Percentiles rank a stretch among this genome's conserved stretches.
These are phyloP conservation scores for Candida sp. DNA, from an alignment of 1,139 yeast genomes.

Conservation along the genomic window DNA sequence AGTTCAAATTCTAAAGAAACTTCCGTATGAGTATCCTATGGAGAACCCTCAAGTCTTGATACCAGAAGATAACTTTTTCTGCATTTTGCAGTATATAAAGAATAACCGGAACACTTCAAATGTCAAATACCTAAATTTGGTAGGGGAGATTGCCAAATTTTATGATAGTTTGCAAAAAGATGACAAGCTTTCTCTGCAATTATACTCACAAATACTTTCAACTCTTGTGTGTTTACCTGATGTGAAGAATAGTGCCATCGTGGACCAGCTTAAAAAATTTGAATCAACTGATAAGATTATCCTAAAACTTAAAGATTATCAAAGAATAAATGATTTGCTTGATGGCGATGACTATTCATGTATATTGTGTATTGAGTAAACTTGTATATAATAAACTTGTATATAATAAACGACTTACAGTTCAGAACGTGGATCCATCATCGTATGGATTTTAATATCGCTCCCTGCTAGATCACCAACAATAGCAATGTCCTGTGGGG, in stretches of 20 bases:
- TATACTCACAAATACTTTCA: constrained; percentile 6
- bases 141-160: constrained; percentile 8
- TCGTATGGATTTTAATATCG: constrained; percentile 69
- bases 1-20: constrained; percentile 16
- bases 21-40: constrained; percentile 14
- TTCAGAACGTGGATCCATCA: constrained; percentile 50
- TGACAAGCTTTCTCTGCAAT: constrained; percentile 4
- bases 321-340: neutral
- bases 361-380: neutral
- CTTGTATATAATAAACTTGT: neutral
- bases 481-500: constrained; percentile 89
- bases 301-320: neutral
- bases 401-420: neutral
- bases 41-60: constrained; percentile 8
- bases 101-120: neutral
- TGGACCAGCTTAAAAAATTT: neutral
- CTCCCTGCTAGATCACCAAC: constrained; percentile 61
- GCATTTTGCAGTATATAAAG: constrained; percentile 1
- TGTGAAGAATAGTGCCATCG: neutral
- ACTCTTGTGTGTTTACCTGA: neutral
- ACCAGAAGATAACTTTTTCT: constrained; percentile 17
- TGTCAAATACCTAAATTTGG: constrained; percentile 1
- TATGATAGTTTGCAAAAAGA: constrained; percentile 7
- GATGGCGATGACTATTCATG: neutral
- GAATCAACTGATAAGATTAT: neutral